Base-by-base conservation (phyloP, 768 basidiomycete genomes). In the Xerocomellus chrysenteron region DNA sequence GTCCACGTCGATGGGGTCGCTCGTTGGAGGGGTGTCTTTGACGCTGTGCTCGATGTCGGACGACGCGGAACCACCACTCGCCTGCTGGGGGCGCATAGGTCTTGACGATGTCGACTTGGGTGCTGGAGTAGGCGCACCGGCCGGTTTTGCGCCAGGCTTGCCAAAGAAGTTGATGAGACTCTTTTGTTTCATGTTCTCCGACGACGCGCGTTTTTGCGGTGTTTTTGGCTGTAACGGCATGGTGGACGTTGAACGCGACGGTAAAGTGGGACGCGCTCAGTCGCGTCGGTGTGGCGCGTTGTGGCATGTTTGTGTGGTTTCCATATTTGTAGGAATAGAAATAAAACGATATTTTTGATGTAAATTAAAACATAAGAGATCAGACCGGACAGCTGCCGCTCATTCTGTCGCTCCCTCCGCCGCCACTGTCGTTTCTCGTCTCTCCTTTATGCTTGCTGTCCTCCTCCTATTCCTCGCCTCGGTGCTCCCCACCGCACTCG, bases 1-100 rank as follows among this genome's bases (percentile, higher is more conserved):
- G 66, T 91, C 89, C 11, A 92, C 80, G 60, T 92, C 89, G 54
- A 91, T 81, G 30, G 82, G 77, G 54, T 92, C 88, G 60, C 89
- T 92, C 3, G 88, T 88, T 0, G 89, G 89, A 28, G 90, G 90
- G 2, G 88, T 89, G 16, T 81, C 79, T 30, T 73, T 75, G 40
- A 64, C 52, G 59, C 78, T 86, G 49, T 75, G 77, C 19, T 73
- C 75, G 21, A 73, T 74, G 24, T 82, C 82, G 43, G 83, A 86
- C 17, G 77, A 79, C 35, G 65, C 57, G 4, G 76, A 76, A 56
- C 70, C 73, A 56, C 70, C 73, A 12, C 65, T 66, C 16, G 76
- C 73, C 9, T 72, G 73, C 19, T 80, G 79, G 9, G 80, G 80
- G 52, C 68, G 73, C 39, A 70, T 52, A 16, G 62, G 64, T 49